These are phyloP conservation scores for Globisporangium paroecandrum DNA, from an alignment of 352 stramenopile genomes.

Conservation along the genomic window DNA sequence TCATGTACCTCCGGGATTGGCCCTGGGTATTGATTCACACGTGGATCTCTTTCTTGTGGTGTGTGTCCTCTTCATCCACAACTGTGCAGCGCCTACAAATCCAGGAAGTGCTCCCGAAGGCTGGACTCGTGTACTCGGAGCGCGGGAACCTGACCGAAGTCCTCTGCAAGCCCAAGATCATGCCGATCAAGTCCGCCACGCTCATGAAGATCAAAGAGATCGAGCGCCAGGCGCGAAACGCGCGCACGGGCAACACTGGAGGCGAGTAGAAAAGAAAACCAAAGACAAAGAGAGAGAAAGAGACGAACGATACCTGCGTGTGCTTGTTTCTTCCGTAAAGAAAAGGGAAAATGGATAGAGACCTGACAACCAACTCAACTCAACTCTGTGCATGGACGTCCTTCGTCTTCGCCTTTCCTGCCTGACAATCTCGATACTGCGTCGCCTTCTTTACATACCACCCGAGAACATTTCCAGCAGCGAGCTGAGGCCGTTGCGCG, in stretches of 20 bases:
- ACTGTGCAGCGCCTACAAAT: constrained; percentile 59
- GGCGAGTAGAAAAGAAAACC: background rate
- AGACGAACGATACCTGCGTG: constrained; percentile 4
- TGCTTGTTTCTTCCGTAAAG: background rate
- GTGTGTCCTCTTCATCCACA: background rate
- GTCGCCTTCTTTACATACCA: constrained; percentile 44
- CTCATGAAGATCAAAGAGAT: constrained; percentile 85
- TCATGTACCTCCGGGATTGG: background rate
- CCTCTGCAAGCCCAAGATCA: constrained; percentile 88
- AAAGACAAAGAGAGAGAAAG: background rate
- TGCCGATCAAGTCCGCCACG: constrained; percentile 87
- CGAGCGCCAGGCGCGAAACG: constrained; percentile 60
- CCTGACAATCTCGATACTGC: background rate
- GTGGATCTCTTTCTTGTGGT: background rate
- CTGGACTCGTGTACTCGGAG: constrained; percentile 88
- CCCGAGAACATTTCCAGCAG: constrained; percentile 83
- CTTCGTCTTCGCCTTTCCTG: background rate
- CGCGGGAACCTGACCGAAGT: constrained; percentile 80
- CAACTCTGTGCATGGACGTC: background rate
- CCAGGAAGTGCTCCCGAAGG: constrained; percentile 83
- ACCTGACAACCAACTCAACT: background rate
- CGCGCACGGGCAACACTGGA: constrained; percentile 12
- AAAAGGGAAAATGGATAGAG: background rate
- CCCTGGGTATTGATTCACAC: background rate
- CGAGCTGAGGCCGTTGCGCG: constrained; percentile 73